Base-by-base conservation (phyloP, 371 early-diverging fungal genomes). In the Zopfochytrium polystomum region DNA sequence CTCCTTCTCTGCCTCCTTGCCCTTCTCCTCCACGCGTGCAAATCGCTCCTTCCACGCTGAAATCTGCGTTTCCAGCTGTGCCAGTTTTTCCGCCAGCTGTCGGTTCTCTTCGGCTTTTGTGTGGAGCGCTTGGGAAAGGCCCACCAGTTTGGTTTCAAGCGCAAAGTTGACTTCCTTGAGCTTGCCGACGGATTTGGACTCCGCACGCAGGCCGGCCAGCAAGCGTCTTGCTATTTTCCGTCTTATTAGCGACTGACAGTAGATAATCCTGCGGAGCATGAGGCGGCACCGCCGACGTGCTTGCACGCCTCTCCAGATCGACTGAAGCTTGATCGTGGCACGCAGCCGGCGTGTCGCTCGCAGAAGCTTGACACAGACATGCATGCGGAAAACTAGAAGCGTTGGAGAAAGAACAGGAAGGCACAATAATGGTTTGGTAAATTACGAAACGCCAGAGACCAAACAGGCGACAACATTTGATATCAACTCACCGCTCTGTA, bases 121-220 rank as follows among this genome's bases (percentile, higher is more conserved):
- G 5, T 83, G 85, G 56, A 95, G 70, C 43, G 75, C 77, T 74
- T 90, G 91, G n/a, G 95, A 93, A 59, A 97, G 79, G 73, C 90
- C 92, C 53, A 97, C 86, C 52, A 98, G 89, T 81, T 95, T 97
- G 79, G 85, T 90, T 72, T 98, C 97, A 6, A 98, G 80, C 73
- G 88, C 86, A 75, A 89, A 89, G 3, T 94, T 91, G 15, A 88
- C 83, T 68, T 95, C 92, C 72, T 93, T 90, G 70, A 94, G 83
- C 68, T 93, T 95, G 46, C 84, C 89, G 3, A 91, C 91, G 22
- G 92, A 91, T 48, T 88, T 78, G 11, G 90, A 90, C 70, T 98
- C 96, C 23, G 80, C 82, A 65, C 89, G 87, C 50, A 89, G 78
- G 44, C 61, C 42, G n/a, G 71, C 65, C 45, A 93, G 74, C 53